Evolutionary conservation across 148 eudicot genomes (phyloP).

Genomic region (Nyssa sinensis): DNA sequence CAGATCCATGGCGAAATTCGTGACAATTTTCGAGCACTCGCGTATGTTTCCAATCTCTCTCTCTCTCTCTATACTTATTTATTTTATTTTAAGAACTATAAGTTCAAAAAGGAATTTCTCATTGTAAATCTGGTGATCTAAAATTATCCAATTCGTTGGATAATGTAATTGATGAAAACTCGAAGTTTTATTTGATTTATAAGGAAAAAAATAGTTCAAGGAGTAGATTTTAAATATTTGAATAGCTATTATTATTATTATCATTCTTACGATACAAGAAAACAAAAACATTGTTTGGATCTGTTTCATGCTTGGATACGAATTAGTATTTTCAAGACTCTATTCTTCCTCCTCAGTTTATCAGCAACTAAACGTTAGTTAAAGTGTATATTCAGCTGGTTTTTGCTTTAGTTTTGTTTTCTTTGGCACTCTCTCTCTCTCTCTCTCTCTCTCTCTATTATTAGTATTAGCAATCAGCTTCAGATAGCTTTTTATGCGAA

Average conservation of each 20-base stretch:
- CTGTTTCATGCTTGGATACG: not conserved
- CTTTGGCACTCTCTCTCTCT: too few relatives aligned
- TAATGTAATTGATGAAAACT: not conserved
- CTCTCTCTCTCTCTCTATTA: too few relatives aligned
- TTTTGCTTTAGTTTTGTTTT: not conserved
- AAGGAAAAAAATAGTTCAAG: too few relatives aligned
- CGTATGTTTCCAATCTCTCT: conserved; percentile 46
- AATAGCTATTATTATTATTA: too few relatives aligned
- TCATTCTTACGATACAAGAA: not conserved
- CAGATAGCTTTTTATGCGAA: too few relatives aligned
- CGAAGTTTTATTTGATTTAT: too few relatives aligned
- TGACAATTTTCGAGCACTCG: conserved; percentile 87
- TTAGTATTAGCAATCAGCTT: too few relatives aligned
- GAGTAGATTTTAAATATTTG: too few relatives aligned
- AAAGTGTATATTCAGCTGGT: not conserved
- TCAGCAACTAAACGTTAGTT: not conserved
- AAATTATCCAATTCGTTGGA: not conserved
- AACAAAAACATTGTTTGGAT: too few relatives aligned
- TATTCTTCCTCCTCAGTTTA: not conserved
- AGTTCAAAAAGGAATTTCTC: too few relatives aligned
- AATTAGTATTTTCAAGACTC: not conserved
- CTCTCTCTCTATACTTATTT: not conserved
- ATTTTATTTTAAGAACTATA: not conserved
- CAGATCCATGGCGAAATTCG: conserved; percentile 98
- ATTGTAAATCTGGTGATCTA: not conserved